Base-by-base conservation (phyloP, 2,329 filamentous ascomycete species). In the Alternaria brassicicola region DNA sequence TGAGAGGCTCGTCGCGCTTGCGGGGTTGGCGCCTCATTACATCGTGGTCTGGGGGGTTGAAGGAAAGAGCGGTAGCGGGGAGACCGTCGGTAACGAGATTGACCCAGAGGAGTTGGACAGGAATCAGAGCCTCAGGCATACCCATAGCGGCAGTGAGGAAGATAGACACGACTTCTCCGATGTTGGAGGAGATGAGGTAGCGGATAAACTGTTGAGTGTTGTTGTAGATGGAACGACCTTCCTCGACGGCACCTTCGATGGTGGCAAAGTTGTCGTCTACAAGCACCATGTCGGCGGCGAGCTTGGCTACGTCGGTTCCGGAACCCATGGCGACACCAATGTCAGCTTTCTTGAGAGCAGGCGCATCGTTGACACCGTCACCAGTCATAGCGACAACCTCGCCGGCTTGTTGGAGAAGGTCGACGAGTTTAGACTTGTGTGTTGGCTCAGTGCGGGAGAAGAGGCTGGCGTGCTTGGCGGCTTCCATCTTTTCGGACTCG, bases 141-240 rank as follows among this genome's bases (percentile, higher is more conserved):
- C 96, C 96, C 59, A 96, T 84, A 13, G 95, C 95, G 25, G 95
- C 95, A 12, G 95, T 99, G 70, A 99, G 81, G 85, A 99, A 99
- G 79, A 99, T 99, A 9, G 95, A 98, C 33, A 99, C 95, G 33
- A 99, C 95, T 78, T 99, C 95, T 71, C 95, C 96, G 67, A 99
- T 99, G 82, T 99, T 99, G 64, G 94, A 98, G 8, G 94, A 98
- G 78, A 99, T 99, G 61, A 99, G 86, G 78, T 99, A 99, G 48
- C 96, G 92, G 80, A 99, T 99, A 80, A 99, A 99, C 78, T 99
- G 95, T 77, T 99, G 95, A 6, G 95, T 99, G 84, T 99, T 99
- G 88, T 95, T 98, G 86, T 97, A 99, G 80, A 99, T 99, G 64
- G 93, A 93, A 63, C 95, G 90, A 52, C 95, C 95, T 80, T 99